These are phyloP conservation scores for Tetrahymena elliotti DNA, from an alignment of 73 alveolate genomes.

Conservation along the genomic window DNA sequence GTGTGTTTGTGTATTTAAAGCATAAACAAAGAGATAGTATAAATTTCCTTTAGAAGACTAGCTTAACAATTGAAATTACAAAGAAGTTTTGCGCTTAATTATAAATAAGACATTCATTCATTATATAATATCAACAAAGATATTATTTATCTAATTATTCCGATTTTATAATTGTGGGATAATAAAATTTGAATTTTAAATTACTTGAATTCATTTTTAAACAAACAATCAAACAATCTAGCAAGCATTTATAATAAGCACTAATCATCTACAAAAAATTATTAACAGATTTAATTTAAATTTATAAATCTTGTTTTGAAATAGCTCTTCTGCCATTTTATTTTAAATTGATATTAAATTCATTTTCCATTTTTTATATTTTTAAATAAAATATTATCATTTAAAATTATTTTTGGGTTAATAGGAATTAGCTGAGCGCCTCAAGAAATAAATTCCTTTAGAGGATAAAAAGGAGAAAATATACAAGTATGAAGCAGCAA, in stretches of 20 bases:
- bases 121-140: neutral
- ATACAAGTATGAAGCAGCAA: neutral
- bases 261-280: neutral
- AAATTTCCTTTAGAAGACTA: neutral
- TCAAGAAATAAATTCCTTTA: neutral
- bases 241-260: neutral
- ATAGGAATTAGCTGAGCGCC: neutral
- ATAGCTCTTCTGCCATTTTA: too few relatives aligned
- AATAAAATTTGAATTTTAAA: neutral
- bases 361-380: too few relatives aligned
- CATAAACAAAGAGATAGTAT: neutral
- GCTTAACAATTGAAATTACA: neutral
- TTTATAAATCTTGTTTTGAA: neutral
- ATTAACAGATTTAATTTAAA: neutral
- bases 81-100: neutral
- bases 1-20: neutral
- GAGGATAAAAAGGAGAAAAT: neutral
- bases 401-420: neutral
- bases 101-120: neutral
- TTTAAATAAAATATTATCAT: neutral
- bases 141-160: neutral
- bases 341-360: neutral
- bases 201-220: neutral
- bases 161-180: neutral
- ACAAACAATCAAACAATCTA: neutral